Evolutionary conservation across 2,329 filamentous ascomycete genomes (phyloP), one percentile per base, ranked within the genome.

Genomic region (Plectosphaerella cucumerina): DNA sequence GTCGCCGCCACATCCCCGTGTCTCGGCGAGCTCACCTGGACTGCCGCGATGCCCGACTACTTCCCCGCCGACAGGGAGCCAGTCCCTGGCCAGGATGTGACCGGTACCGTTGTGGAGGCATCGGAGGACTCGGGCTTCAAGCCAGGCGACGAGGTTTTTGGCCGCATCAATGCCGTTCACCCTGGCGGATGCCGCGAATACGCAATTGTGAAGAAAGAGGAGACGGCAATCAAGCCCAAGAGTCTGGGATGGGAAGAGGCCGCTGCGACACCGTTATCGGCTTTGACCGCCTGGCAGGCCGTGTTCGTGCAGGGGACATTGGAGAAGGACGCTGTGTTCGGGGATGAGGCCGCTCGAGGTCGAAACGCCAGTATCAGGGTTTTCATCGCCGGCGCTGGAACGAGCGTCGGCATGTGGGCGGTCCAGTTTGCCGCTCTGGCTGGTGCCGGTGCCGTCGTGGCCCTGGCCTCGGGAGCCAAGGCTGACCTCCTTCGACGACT

Each of bases 271-370:
- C 71, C 71, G 2, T 58, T 73, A 18, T 69, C 65, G 50, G 68
- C 71, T 14, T 55, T 73, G 22, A 73, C 71, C 1, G 71, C 70
- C 4, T 70, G 63, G 51, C 71, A 73, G 60, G 63, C 60, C 6
- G 51, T 73, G 18, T 75, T 53, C 18, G 54, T 58, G 5, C 64
- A 70, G n/a, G 66, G 66, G 1, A 54, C 45, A 4, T 54, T 72
- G 14, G 60, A 70, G 23, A 54, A 52, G 12, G 50, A 31, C 3
- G 68, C 55, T 2, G 35, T 70, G 5, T 53, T 54, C 6, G 66
- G 64, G 17, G 62, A 66, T 41, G 44, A 49, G 5, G 56, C 49
- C 1, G 66, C 67, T 0, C 47, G 53, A 6, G 54, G 54, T 12
- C 34, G 47, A 17, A 72, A 72, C 44, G 53, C 50, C 4, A 56